Evolutionary conservation across 768 basidiomycete species (phyloP), one percentile per base, ranked within the genome.

Genomic region (Coprinopsis sp.): DNA sequence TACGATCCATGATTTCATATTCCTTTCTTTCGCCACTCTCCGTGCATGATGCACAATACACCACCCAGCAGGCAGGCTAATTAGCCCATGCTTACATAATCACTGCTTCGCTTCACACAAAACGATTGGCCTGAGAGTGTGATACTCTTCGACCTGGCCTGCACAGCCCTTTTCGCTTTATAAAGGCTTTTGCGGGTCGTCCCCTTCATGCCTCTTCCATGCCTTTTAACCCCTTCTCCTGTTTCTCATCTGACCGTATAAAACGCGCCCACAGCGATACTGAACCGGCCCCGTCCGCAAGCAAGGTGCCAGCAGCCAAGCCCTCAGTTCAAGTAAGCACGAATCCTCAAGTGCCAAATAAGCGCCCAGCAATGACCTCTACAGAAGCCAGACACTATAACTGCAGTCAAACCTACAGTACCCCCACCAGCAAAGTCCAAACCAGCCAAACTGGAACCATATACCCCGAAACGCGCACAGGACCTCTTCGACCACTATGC

Each of bases 401-500:
- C 33, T 24, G 21, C 28, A 12, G 33, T 27, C 37, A 37, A 49
- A 33, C 45, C 51, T 24, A 6, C 51, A 6, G n/a, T 53, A 52
- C 58, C 58, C 10, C 46, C 36, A 51, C 49, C 53, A 38, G 42
- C 44, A 23, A 54, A 57, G 22, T 28, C 37, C 2, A 58, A 59
- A 33, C 21, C 56, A 16, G 47, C 34, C 38, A 56, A 65, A 46
- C 23, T 54, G 23, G 72, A 75, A 54, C 56, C 76, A 7, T 89
- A 84, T 63, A 72, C 71, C 14, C 56, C 70, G 11, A 64, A 73
- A 34, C 74, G 72, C 37, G 73, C 81, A 14, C 64, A 70, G 19
- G 65, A 64, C 1, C 70, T 90, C 13, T 91, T 91, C 69, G 66
- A 66, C 41, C 62, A 58, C 2, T 89, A 87, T 56, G 78, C 79